Evolutionary conservation across 1,284 basidiomycete species (phyloP), one percentile per base, ranked within the genome.

Genomic region (Sporisorium iseilematis-ciliati): DNA sequence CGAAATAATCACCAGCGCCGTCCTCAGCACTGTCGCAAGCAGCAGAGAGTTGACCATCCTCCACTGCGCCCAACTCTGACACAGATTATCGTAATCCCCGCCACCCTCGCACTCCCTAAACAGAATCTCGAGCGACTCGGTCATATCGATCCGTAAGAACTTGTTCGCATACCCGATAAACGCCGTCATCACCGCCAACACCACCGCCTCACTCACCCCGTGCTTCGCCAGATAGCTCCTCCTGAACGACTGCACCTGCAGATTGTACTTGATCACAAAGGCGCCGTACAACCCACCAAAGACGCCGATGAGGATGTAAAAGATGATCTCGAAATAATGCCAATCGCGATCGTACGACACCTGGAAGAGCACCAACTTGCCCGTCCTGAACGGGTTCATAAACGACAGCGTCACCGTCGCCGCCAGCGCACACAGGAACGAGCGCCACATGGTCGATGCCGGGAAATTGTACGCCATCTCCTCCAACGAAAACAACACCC

Each of bases 311-410:
- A 99, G 89, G 57, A 98, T 89, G 86, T 95, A 97, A 35, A 95
- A 89, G n/a, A 96, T 91, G 58, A 99, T 93, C 85, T 98, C 97
- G 84, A 99, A 99, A 87, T 97, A 98, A 85, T 99, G 96, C 97
- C 97, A 99, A 82, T 96, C 94, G 31, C 95, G 89, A 84, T 93
- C 94, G 86, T 99, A 99, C 7, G 95, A 96, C 71, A 99, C 94
- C 85, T 97, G 94, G 88, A 99, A 99, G 70, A 98, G 87, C 80
- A 99, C 97, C 31, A 99, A 91, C 85, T 99, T 99, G 40, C 97
- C 97, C 0, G 97, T 99, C 26, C 95, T 90, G 87, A 95, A 99
- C 0, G 97, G 97, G 84, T 99, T 98, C 92, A 99, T 95, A 3
- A 93, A 93, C 92, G 95, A 93, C 31, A 99, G 88, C 0, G 95